Percentiles rank a stretch among this genome's conserved stretches.
Conservation (phyloP, 331 rosid genomes). For the Stylosanthes scabra region DNA sequence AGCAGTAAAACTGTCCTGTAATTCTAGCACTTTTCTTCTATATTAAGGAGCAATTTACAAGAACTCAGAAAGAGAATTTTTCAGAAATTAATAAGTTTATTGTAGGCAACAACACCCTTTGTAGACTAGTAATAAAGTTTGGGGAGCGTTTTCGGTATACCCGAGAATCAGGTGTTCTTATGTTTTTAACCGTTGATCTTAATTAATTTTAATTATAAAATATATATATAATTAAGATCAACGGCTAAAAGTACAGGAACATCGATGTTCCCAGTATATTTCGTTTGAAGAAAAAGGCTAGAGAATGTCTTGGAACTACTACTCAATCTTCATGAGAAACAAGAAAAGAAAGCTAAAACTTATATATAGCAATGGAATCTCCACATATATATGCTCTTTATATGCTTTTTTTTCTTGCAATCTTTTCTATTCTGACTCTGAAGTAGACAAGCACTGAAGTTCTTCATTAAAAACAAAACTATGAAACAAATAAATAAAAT, state of each 20-base stretch:
- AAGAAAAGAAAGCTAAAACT: constrained; percentile 14
- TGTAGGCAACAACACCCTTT: not conserved
- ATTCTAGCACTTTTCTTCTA: not conserved
- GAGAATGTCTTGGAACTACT: constrained; percentile 11
- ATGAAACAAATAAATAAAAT: no score
- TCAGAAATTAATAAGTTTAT: no score
- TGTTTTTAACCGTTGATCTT: no score
- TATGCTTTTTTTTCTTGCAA: not conserved
- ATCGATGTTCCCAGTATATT: no score
- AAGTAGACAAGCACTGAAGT: not conserved
- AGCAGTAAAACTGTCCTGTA: not conserved
- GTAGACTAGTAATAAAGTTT: not conserved
- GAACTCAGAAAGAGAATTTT: no score
- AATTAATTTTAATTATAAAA: no score
- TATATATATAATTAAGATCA: no score
- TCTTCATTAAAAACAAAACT: not conserved
- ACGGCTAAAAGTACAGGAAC: no score
- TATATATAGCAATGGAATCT: constrained; percentile 5
- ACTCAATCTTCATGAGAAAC: not conserved
- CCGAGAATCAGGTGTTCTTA: no score
- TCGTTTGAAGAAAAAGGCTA: not conserved
- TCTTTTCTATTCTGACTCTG: constrained; percentile 22
- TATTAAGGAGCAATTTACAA: not conserved
- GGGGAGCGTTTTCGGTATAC: no score
- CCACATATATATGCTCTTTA: constrained; percentile 5